A percentile compares a stretch with the other conserved stretches of the same genome.
Evolutionary conservation across 495 filamentous ascomycete species (phyloP).

Genomic region (Hypoxylon subgilvum): DNA sequence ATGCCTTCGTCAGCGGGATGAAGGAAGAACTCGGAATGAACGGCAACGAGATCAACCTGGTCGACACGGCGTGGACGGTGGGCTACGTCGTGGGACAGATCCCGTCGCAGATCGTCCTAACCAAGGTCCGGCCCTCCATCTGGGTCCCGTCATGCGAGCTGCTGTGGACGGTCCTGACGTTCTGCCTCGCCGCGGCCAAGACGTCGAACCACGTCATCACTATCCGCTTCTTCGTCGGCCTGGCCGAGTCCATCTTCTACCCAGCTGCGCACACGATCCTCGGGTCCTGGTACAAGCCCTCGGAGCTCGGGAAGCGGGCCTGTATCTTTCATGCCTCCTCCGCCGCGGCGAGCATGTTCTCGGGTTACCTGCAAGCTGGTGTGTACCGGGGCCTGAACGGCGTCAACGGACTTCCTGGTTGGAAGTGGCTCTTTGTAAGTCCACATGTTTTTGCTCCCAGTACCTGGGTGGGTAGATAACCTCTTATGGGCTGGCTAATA

Average conservation of each 20-base stretch:
- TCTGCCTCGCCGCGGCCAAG: conserved; percentile 42
- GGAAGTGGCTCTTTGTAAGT: conserved; percentile 58
- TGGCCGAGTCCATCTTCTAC: conserved; percentile 55
- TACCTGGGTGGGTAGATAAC: too few relatives aligned
- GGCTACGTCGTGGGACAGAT: conserved; percentile 49
- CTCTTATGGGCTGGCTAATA: background rate
- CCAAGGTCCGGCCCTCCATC: conserved; percentile 48
- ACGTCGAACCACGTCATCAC: conserved; percentile 40
- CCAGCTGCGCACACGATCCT: conserved; percentile 37
- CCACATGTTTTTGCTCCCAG: background rate
- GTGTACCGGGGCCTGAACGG: conserved; percentile 55
- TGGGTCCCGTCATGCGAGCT: conserved; percentile 52
- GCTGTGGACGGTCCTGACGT: conserved; percentile 44
- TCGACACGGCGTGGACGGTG: conserved; percentile 45
- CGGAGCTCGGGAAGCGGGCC: conserved; percentile 44
- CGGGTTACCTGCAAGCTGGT: conserved; percentile 55
- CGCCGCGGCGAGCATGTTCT: conserved; percentile 40
- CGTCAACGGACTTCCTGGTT: conserved; percentile 52
- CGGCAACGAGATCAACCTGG: conserved; percentile 41
- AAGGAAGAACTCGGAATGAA: conserved; percentile 44
- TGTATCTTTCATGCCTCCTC: conserved; percentile 46
- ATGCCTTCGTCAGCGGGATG: conserved; percentile 50
- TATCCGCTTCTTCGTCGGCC: conserved; percentile 54
- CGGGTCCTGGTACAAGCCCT: conserved; percentile 41
- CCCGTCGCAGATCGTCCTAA: conserved; percentile 52